Base-by-base conservation (phyloP, 2,329 filamentous ascomycete species). In the Corinectria fuckeliana region DNA sequence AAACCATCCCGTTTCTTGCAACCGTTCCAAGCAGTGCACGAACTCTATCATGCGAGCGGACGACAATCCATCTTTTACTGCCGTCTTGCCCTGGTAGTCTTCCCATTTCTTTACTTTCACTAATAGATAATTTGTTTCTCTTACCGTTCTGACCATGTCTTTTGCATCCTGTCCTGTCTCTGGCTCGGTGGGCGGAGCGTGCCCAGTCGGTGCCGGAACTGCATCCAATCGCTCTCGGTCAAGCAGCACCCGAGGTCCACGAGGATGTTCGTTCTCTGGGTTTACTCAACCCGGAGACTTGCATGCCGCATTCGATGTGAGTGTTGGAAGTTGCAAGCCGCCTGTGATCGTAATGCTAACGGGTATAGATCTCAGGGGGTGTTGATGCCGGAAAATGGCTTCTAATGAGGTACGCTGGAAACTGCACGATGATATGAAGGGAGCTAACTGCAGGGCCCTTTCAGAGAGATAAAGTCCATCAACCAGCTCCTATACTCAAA, bases 401-500 rank as follows among this genome's bases (percentile, higher is more conserved):
- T 10, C 76, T 79, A 14, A 74, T 71, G 73, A 78, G 66, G 65
- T 64, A 28, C 14, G 21, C 41, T 9, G n/a, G 21, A 3, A 7
- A 5, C 1, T 6, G 18, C 18, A 11, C 4, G 34, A n/a, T n/a
- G 10, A 2, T 3, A 20, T 4, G 2, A 18, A 5, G 11, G 14
- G 2, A 26, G 21, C 55, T 57, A 51, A 57, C 20, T 21, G 1
- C 2, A n/a, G 23, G 18, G 7, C 20, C 11, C 5, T 18, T 26
- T 1, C 4, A 68, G 79, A 53, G 80, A 82, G 65, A 75, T 77
- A 21, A 81, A 79, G 52, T 72, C 75, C 4, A 82, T 82, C 68
- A 82, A 81, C 51, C 79, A 82, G 18, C 69, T 83, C 4, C 74
- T 84, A 13, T 83, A 81, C 57, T 70, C 74, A 2, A 75, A 79